Conservation (phyloP, 352 stramenopile genomes). For the Phytopythium delawarense region DNA sequence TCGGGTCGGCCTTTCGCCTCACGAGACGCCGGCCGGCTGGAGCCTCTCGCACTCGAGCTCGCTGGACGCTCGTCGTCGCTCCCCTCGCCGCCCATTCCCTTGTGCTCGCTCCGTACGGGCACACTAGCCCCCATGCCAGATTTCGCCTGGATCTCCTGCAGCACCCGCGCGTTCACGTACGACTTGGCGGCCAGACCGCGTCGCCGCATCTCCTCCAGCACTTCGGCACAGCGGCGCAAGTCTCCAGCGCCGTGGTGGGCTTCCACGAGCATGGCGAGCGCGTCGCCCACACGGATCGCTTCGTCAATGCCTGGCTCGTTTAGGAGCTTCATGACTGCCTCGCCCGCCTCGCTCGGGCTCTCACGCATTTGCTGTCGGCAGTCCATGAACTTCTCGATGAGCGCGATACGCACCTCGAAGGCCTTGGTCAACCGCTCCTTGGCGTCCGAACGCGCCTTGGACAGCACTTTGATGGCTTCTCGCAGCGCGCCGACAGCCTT, state of each 20-base stretch:
- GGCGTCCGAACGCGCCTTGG: constrained; percentile 61
- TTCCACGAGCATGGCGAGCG: constrained; percentile 85
- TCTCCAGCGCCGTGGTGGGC: constrained; percentile 68
- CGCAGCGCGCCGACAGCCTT: constrained; percentile 90
- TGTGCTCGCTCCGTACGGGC: constrained; percentile 25
- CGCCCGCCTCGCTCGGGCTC: constrained; percentile 66
- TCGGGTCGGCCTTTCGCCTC: constrained; percentile 24
- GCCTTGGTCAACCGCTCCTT: constrained; percentile 66
- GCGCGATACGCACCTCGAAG: constrained; percentile 54
- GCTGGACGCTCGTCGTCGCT: constrained; percentile 8
- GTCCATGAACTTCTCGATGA: constrained; percentile 87
- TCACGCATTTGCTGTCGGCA: constrained; percentile 54
- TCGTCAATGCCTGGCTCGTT: constrained; percentile 80
- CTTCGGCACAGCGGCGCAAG: constrained; percentile 54
- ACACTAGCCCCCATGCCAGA: constrained; percentile 20
- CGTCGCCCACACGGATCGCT: constrained; percentile 87
- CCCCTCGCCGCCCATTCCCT: constrained; percentile 14
- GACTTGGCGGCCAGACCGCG: constrained; percentile 55
- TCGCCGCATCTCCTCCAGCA: constrained; percentile 78
- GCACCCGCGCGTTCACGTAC: constrained; percentile 68
- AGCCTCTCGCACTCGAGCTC: constrained; percentile 14
- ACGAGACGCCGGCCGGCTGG: constrained; percentile 21
- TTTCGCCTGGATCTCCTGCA: constrained; percentile 70
- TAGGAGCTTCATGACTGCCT: constrained; percentile 79
- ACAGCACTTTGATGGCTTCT: constrained; percentile 85